Evolutionary conservation across 2,329 filamentous ascomycete species (phyloP), one percentile per base, ranked within the genome.

Genomic region (Aspergillus awamori): DNA sequence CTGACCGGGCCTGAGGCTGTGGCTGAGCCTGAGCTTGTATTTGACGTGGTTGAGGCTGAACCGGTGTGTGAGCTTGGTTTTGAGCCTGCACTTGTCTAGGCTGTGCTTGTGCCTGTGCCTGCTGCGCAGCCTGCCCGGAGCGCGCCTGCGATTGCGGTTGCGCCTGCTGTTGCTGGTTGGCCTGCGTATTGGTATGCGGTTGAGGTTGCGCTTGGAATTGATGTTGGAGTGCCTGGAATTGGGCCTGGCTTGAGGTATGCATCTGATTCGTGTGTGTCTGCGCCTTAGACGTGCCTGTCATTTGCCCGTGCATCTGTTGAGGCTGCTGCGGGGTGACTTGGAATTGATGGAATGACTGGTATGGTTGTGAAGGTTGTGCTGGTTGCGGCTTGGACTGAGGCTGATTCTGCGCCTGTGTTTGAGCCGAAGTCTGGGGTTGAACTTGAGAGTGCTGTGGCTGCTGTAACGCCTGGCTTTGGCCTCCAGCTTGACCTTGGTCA

Each of bases 21-120:
- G 60, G 56, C 36, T 65, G 61, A 56, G 47, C 54, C 47, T 65
- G 64, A 17, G 45, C 57, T 20, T 53, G 59, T 8, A 28, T 22
- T 30, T 60, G 60, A 38, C 38, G 51, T 38, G 51, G 33, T 49
- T 65, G 60, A 53, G 57, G 41, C 43, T 59, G 43, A 20, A 45
- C 13, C 24, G 62, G 63, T 8, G 39, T 41, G 26, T 64, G 63
- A 28, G 47, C 36, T 10, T 61, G 59, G 36, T n/a, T 38, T 38
- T 60, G 57, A 38, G 28, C 47, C 30, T 61, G 59, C 17, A 47
- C 49, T 24, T 57, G 43, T 4, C 39, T 43, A 11, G 53, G 20
- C 47, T 63, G 56, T 8, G 51, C 26, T 28, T 62, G 59, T 8
- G 48, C 20, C 36, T 63, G 63, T 15, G 30, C 33, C 53, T 65